A percentile compares a stretch with the other conserved stretches of the same genome.
Evolutionary conservation across 2,329 filamentous ascomycete species (phyloP).

Genomic region (Meredithiella fracta): DNA sequence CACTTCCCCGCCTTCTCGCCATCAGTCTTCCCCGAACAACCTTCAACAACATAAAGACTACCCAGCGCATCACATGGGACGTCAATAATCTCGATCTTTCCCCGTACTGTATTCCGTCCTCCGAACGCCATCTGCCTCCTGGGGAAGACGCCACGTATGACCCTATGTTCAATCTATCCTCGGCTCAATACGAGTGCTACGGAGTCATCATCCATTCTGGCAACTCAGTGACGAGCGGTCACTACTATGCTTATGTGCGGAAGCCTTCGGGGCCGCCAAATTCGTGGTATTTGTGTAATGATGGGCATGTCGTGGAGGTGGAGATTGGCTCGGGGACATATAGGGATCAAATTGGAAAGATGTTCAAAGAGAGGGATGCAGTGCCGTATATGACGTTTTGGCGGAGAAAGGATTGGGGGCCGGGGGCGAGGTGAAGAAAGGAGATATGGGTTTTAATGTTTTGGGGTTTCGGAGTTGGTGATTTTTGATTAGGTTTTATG

Average conservation of each 20-base stretch:
- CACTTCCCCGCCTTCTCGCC: constrained; percentile 64
- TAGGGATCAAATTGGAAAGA: constrained; percentile 23
- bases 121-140: constrained; percentile 20
- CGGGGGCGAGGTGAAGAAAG: not conserved
- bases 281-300: constrained; percentile 34
- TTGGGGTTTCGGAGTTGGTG: not conserved
- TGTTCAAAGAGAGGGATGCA: constrained; percentile 23
- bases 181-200: constrained; percentile 67
- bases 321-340: constrained; percentile 24
- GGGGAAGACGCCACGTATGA: constrained; percentile 18
- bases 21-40: constrained; percentile 49
- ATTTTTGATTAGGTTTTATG: not conserved
- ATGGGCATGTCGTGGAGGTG: constrained; percentile 26
- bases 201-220: constrained; percentile 69
- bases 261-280: constrained; percentile 23
- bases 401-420: constrained; percentile 21
- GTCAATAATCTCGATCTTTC: constrained; percentile 48
- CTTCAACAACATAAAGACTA: constrained; percentile 41
- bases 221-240: constrained; percentile 45
- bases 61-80: constrained; percentile 59
- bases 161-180: constrained; percentile 24
- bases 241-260: constrained; percentile 61
- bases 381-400: constrained; percentile 34
- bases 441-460: not conserved
- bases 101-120: constrained; percentile 25